Conservation (phyloP, 495 filamentous ascomycete species). For the Penicillium angulare region DNA sequence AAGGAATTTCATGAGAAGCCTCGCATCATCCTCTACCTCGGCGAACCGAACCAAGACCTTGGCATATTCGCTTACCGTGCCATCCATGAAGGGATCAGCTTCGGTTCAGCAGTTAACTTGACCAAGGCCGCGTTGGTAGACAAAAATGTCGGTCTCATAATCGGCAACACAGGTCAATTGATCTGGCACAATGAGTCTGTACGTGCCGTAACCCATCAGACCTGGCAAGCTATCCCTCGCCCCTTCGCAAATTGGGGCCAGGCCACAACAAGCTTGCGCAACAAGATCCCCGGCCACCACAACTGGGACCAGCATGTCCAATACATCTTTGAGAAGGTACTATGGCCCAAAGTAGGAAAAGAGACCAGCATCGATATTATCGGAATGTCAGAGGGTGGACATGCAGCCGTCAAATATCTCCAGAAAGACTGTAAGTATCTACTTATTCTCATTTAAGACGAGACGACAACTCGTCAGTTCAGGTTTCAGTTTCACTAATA, state of each 20-base stretch:
- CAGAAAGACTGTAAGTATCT: slow-evolving; percentile 50
- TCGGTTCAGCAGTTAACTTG: slow-evolving; percentile 64
- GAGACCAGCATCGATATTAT: slow-evolving; percentile 62
- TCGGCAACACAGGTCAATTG: slow-evolving; percentile 71
- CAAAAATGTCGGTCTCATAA: slow-evolving; percentile 46
- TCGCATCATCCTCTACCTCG: slow-evolving; percentile 72
- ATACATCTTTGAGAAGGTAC: slow-evolving; percentile 61
- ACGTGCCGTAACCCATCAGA: slow-evolving; percentile 51
- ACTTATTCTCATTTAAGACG: too few relatives aligned
- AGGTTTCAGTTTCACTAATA: too few relatives aligned
- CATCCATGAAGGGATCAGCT: slow-evolving; percentile 57
- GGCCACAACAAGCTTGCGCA: slow-evolving; percentile 36
- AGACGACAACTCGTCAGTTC: too few relatives aligned
- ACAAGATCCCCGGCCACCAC: slow-evolving; percentile 56
- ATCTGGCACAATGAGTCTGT: slow-evolving; percentile 61
- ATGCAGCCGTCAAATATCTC: slow-evolving; percentile 54
- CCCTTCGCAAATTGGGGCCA: slow-evolving; percentile 48
- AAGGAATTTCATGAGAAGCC: slow-evolving; percentile 53
- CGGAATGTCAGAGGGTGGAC: slow-evolving; percentile 57
- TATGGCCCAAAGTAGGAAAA: slow-evolving; percentile 40
- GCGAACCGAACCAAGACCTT: slow-evolving; percentile 67
- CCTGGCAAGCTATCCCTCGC: slow-evolving; percentile 54
- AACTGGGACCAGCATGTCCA: slow-evolving; percentile 54
- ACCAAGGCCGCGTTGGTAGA: slow-evolving; percentile 47
- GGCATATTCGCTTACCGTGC: slow-evolving; percentile 72